Percentiles rank a stretch among this genome's conserved stretches.
phyloP scores from a whole-genome alignment of 495 filamentous ascomycete genomes.

The Recurvomyces mirabilis region DNA sequence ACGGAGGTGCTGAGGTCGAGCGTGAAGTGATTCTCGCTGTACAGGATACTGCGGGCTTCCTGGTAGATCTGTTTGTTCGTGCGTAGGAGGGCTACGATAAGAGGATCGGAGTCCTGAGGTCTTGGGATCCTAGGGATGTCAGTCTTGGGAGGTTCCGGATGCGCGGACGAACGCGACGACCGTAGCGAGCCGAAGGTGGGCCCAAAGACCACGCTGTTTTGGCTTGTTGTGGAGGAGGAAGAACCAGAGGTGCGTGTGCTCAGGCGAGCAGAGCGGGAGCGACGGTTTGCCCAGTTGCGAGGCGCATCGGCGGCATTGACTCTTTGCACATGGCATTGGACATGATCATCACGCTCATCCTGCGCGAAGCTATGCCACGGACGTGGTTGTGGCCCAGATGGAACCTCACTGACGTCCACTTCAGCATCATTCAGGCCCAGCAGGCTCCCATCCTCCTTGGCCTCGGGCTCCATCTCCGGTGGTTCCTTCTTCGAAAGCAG shows the following conservation, averaged over 20 bases:
- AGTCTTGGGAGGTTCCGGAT: background rate
- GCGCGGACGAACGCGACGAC: background rate
- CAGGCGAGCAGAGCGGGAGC: background rate
- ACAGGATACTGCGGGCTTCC: slow-evolving; percentile 27
- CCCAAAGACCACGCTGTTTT: background rate
- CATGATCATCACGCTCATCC: no score
- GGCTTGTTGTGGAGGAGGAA: background rate
- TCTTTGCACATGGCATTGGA: no score
- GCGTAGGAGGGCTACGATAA: slow-evolving; percentile 19
- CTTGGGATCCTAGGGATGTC: background rate
- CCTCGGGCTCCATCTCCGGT: background rate
- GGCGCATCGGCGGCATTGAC: background rate
- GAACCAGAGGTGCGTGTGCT: background rate
- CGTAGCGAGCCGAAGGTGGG: background rate
- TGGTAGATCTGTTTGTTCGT: slow-evolving; percentile 21
- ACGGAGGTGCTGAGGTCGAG: slow-evolving; percentile 22
- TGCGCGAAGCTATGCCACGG: background rate
- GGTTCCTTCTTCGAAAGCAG: slow-evolving; percentile 8
- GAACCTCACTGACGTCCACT: background rate
- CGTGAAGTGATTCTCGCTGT: slow-evolving; percentile 25
- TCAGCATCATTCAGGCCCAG: background rate
- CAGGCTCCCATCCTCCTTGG: background rate
- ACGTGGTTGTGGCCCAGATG: background rate
- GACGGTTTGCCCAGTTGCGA: background rate
- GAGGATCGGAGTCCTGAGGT: slow-evolving; percentile 14